phyloP scores from a whole-genome alignment of 768 basidiomycete genomes.

The Suillus occidentalis region DNA sequence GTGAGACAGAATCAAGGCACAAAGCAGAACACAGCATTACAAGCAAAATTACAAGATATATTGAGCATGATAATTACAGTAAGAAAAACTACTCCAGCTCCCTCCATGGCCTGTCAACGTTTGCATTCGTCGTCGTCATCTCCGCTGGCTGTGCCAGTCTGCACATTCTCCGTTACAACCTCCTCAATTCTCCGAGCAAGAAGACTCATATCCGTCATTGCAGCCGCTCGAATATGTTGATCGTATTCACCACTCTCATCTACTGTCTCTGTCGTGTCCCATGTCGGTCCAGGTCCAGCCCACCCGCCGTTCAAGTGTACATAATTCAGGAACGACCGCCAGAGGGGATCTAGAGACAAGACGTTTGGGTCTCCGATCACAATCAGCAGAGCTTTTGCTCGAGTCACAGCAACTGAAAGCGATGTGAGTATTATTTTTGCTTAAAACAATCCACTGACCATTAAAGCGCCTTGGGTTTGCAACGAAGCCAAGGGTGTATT shows the following conservation, averaged over 20 bases:
- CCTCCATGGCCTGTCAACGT: slow-evolving; percentile 43
- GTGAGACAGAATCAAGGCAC: background rate
- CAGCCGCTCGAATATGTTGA: slow-evolving; percentile 30
- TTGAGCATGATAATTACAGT: background rate
- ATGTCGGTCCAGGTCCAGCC: slow-evolving; percentile 24
- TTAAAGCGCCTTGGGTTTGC: slow-evolving; percentile 38
- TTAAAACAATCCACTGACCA: slow-evolving; percentile 25
- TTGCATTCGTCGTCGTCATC: slow-evolving; percentile 21
- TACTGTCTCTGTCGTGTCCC: slow-evolving; percentile 27
- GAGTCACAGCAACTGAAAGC: slow-evolving; percentile 55
- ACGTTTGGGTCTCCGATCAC: slow-evolving; percentile 60
- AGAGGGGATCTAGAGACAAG: slow-evolving; percentile 60
- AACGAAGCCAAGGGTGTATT: slow-evolving; percentile 37
- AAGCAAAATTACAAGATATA: background rate
- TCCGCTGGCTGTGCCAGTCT: slow-evolving; percentile 14
- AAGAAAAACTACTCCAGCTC: slow-evolving; percentile 34
- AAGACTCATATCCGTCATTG: slow-evolving; percentile 42
- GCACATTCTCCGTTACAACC: slow-evolving; percentile 24
- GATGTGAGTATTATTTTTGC: background rate
- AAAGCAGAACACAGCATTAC: background rate
- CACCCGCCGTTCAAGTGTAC: slow-evolving; percentile 55
- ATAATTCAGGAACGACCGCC: slow-evolving; percentile 62
- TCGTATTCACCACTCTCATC: slow-evolving; percentile 43
- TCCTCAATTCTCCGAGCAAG: slow-evolving; percentile 38
- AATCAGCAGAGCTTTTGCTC: slow-evolving; percentile 59